Base-by-base conservation (phyloP, 2,329 filamentous ascomycete genomes). In the Pyricularia grisea region DNA sequence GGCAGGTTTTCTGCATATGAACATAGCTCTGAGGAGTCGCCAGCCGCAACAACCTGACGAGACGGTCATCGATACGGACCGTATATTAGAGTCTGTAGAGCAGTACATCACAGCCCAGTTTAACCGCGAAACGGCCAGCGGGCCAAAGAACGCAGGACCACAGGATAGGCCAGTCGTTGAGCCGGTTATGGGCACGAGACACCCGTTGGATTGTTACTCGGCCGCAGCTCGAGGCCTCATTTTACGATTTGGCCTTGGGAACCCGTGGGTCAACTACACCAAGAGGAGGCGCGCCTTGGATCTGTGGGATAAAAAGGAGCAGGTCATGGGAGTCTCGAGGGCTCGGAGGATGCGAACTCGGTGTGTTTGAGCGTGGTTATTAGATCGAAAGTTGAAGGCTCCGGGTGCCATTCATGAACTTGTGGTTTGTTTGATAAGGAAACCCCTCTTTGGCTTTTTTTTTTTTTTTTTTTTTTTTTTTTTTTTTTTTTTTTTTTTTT, bases 261-360 rank as follows among this genome's bases (percentile, higher is more conserved):
- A 61, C 28, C 50, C 50, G 11, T 31, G 27, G 17, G 66, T 67
- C 25, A 28, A 28, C 12, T 30, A 31, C 25, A 23, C 10, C 9
- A 67, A 60, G 50, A 25, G 66, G 23, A 60, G 23, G 27, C n/a
- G 23, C 23, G 66, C 66, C 9, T 23, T 67, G 25, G 66, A 67
- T 10, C 66, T 67, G 9, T 67, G 66, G 66, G 25, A 67, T 6
- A 67, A 67, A 50, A 67, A 60, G 14, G 23, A 33, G 9, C 23
- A 58, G n/a, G 7, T 6, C n/a, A 10, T 12, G 28, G 65, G 11
- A 30, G 12, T 7, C 9, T 42, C 23, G 12, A 17, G 65, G 17
- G 20, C n/a, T 50, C 14, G 25, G 4, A 25, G 25, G 12, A 42
- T 17, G 5, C 42, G 33, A n/a, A 5, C 10, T 25, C 10, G 7